These are phyloP conservation scores for Beauveria medogensis DNA, from an alignment of 2,329 filamentous ascomycete species.

Conservation along the genomic window DNA sequence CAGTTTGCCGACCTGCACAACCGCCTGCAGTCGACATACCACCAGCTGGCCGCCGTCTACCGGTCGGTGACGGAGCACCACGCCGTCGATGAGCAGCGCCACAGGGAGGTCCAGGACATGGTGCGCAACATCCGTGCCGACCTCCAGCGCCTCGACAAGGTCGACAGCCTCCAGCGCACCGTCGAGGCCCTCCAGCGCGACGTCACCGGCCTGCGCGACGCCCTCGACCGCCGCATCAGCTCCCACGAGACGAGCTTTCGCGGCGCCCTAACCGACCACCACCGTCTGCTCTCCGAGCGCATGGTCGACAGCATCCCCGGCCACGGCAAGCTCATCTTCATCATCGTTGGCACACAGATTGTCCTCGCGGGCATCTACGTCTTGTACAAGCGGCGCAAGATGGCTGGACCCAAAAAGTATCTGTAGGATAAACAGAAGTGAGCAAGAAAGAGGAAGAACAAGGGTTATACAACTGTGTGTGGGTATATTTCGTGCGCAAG, in stretches of 20 bases:
- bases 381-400: slow-evolving; percentile 71
- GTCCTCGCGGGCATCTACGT: slow-evolving; percentile 62
- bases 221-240: slow-evolving; percentile 41
- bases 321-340: slow-evolving; percentile 51
- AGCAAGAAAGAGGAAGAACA: neutral
- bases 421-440: slow-evolving; percentile 39
- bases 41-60: slow-evolving; percentile 58
- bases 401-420: slow-evolving; percentile 83
- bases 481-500: neutral
- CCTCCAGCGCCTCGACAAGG: slow-evolving; percentile 34
- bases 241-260: slow-evolving; percentile 45
- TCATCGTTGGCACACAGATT: slow-evolving; percentile 68
- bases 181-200: slow-evolving; percentile 40
- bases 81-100: slow-evolving; percentile 45
- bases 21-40: slow-evolving; percentile 66
- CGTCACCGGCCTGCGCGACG: slow-evolving; percentile 47
- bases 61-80: slow-evolving; percentile 44
- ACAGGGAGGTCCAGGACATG: slow-evolving; percentile 44
- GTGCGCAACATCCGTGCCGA: slow-evolving; percentile 39
- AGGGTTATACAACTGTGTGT: neutral
- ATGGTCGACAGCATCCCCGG: slow-evolving; percentile 40
- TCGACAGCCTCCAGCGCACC: slow-evolving; percentile 38
- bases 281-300: slow-evolving; percentile 39
- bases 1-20: slow-evolving; percentile 83
- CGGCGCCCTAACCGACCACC: slow-evolving; percentile 43